A percentile compares a stretch with the other conserved stretches of the same genome.
Conservation (phyloP, 2,329 filamentous ascomycete species). For the Diaporthe batatas region DNA sequence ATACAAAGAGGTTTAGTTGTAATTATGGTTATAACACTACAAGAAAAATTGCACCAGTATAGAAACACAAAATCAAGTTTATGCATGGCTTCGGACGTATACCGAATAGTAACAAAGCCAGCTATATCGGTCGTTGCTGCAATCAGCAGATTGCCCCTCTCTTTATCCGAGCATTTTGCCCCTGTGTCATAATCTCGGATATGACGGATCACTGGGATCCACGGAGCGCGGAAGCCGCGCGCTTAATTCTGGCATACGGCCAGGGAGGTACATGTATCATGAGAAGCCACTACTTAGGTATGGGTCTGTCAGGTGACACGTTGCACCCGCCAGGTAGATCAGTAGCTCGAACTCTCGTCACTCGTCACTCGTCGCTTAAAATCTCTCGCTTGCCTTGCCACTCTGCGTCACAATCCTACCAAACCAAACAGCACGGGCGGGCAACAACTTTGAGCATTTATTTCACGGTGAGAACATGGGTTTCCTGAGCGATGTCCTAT, state of each 20-base stretch:
- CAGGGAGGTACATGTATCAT: slow-evolving; percentile 1
- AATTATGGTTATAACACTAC: too few species aligned
- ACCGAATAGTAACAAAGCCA: too few species aligned
- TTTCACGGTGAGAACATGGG: slow-evolving; percentile 23
- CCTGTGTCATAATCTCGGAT: background rate
- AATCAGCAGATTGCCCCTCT: background rate
- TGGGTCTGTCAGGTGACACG: slow-evolving; percentile 19
- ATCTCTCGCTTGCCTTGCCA: background rate
- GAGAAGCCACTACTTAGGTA: background rate
- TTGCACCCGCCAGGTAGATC: background rate
- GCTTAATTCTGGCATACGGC: background rate
- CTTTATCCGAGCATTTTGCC: background rate
- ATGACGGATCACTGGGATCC: slow-evolving; percentile 8
- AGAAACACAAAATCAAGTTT: too few species aligned
- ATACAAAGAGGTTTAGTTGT: too few species aligned
- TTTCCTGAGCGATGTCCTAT: slow-evolving; percentile 32
- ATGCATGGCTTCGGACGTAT: too few species aligned
- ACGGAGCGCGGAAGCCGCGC: slow-evolving; percentile 1
- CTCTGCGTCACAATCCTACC: too few species aligned
- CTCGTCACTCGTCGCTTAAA: slow-evolving; percentile 2
- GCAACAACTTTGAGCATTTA: too few species aligned
- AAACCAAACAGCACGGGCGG: background rate
- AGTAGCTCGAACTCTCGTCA: background rate
- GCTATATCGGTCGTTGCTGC: too few species aligned
- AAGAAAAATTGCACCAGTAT: too few species aligned